phyloP scores from a whole-genome alignment of 2,329 filamentous ascomycete species.

The Aspergillus melleus region DNA sequence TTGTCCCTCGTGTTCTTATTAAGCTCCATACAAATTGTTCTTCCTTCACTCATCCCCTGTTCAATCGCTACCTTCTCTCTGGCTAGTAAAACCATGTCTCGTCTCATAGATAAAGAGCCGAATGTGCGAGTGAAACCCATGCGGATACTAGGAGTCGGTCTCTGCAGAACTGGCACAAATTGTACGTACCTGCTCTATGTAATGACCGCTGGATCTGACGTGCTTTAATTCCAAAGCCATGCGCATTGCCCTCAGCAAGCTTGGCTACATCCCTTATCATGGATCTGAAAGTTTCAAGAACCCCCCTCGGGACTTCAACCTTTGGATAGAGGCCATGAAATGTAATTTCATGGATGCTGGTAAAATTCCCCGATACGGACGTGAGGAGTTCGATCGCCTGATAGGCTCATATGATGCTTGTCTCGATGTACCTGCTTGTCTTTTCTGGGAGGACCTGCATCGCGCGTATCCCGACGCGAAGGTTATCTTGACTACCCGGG shows the following conservation, averaged over 20 bases:
- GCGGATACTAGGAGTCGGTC: background rate
- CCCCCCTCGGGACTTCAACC: slow-evolving; percentile 8
- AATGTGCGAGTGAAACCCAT: background rate
- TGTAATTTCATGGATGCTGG: background rate
- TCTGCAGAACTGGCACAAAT: background rate
- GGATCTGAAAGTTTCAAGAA: slow-evolving; percentile 10
- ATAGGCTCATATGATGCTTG: background rate
- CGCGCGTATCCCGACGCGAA: background rate
- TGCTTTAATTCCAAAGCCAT: background rate
- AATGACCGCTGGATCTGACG: background rate
- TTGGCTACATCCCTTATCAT: slow-evolving; percentile 8
- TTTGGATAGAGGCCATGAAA: slow-evolving; percentile 2
- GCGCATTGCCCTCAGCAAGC: slow-evolving; percentile 3
- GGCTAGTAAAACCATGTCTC: background rate
- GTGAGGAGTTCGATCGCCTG: background rate
- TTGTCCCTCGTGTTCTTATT: no score
- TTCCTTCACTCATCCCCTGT: no score
- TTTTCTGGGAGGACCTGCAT: background rate
- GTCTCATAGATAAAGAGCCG: background rate
- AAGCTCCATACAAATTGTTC: no score
- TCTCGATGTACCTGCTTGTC: background rate
- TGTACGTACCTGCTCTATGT: background rate
- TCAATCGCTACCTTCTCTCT: no score
- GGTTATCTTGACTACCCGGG: background rate
- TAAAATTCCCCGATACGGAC: background rate